Evolutionary conservation across 2,329 filamentous ascomycete species (phyloP), one percentile per base, ranked within the genome.

Genomic region (Aspergillus phoenicis): DNA sequence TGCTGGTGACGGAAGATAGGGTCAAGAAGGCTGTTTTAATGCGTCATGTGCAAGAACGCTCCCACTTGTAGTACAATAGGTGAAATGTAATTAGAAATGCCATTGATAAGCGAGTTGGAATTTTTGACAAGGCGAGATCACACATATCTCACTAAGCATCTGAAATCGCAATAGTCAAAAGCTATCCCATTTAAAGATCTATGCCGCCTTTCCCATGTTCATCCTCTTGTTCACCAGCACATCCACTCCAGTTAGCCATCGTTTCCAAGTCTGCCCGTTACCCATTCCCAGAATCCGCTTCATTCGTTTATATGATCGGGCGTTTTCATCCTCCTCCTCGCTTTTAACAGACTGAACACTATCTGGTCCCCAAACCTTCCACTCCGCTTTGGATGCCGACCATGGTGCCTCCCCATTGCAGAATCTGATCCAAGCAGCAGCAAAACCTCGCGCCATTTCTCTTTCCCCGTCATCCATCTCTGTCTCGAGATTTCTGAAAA

Each of bases 1-100:
- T 73, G 65, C 62, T 71, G 7, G 65, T 72, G 4, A 68, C 68
- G 2, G 68, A 72, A 47, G 49, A 70, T 41, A 67, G 71, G 15
- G 51, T 72, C 43, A 17, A 39, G 4, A 54, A 45, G 2, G 52
- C 70, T 8, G 62, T 61, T 3, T 24, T 72, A 13, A 59, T 66
- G 3, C 43, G 39, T 13, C 11, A 45, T 45, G 6, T 45, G 20
- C 17, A 45, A 45, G 41, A 13, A 4, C 17, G 41, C 8, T 8
- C 8, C 20, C 3, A 10, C 39, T 5, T 10, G 4, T 43, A 20
- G 17, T 20, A 43, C 33, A 36, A 13, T 43, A 45, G 8, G 2
- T 22, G 1, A 4, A 30, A 24, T 6, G 5, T 0, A 2, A 30
- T 4, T 11, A 30, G 28, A 10, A 30, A 36, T 6, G 10, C 1